Evolutionary conservation across 2,329 filamentous ascomycete species (phyloP).

Genomic region (Penicillium sp.): DNA sequence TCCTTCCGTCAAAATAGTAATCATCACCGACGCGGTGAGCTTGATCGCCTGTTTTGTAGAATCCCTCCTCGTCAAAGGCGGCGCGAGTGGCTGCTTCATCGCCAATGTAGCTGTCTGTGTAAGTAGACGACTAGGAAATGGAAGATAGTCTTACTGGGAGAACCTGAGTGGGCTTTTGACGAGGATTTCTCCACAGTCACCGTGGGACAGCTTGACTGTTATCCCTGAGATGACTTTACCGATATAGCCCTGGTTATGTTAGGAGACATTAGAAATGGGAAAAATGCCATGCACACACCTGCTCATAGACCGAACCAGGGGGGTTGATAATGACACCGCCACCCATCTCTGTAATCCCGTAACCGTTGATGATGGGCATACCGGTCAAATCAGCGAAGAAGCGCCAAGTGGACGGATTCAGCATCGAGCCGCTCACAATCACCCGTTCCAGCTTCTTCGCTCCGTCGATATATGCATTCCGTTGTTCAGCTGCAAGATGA

Average conservation of each 20-base stretch:
- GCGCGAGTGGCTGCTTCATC: neutral
- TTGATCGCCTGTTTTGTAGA: neutral
- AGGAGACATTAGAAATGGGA: too few species aligned
- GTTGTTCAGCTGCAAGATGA: neutral
- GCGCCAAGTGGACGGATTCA: too few species aligned
- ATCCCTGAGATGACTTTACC: neutral
- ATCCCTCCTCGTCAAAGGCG: neutral
- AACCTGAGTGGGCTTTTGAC: neutral
- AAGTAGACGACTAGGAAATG: neutral
- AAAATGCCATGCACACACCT: neutral
- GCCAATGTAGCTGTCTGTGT: neutral
- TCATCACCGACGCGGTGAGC: neutral
- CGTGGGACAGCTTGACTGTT: neutral
- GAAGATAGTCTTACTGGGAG: neutral
- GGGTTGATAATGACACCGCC: too few species aligned
- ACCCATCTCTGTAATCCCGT: too few species aligned
- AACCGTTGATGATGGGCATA: too few species aligned
- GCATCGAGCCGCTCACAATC: too few species aligned
- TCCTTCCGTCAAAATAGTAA: neutral
- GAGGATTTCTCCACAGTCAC: neutral
- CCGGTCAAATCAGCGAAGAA: too few species aligned
- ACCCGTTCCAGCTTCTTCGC: neutral
- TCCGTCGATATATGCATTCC: neutral
- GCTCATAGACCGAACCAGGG: too few species aligned
- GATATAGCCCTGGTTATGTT: neutral